A percentile compares a stretch with the other conserved stretches of the same genome.
phyloP scores from a whole-genome alignment of 2,329 filamentous ascomycete genomes.

The Pyrenophora tritici-repentis region DNA sequence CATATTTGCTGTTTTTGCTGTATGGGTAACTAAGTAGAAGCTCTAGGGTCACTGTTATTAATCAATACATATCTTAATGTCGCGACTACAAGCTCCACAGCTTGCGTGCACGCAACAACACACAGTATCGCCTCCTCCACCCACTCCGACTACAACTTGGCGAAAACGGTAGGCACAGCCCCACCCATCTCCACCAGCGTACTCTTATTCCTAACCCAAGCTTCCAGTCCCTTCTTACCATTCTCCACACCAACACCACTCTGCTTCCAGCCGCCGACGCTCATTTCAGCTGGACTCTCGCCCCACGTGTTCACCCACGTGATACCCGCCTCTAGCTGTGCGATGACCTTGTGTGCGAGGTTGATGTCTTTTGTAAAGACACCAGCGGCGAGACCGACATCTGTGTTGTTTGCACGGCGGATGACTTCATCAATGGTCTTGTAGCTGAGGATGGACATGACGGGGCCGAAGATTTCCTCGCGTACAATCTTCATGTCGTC shows the following conservation, averaged over 20 bases:
- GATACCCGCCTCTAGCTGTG: slow-evolving; percentile 78
- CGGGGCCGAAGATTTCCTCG: slow-evolving; percentile 89
- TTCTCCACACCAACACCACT: slow-evolving; percentile 89
- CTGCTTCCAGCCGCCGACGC: slow-evolving; percentile 89
- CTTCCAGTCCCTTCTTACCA: slow-evolving; percentile 75
- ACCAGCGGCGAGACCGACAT: slow-evolving; percentile 79
- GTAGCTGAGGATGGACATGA: slow-evolving; percentile 81
- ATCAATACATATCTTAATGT: too few relatives aligned
- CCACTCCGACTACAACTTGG: slow-evolving; percentile 29
- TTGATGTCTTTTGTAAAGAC: slow-evolving; percentile 80
- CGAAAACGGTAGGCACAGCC: slow-evolving; percentile 71
- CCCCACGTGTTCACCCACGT: slow-evolving; percentile 95
- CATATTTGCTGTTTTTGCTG: too few relatives aligned
- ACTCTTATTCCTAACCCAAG: slow-evolving; percentile 86
- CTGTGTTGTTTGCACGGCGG: slow-evolving; percentile 73
- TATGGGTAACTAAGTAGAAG: too few relatives aligned
- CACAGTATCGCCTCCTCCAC: not conserved
- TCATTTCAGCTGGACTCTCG: slow-evolving; percentile 90
- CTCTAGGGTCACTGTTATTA: too few relatives aligned
- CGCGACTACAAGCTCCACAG: not conserved
- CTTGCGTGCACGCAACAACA: too few relatives aligned
- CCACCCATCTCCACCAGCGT: slow-evolving; percentile 83
- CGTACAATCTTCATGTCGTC: slow-evolving; percentile 78
- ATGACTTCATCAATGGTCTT: slow-evolving; percentile 71
- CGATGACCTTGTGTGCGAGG: slow-evolving; percentile 71